phyloP scores from a whole-genome alignment of 164 flowering plant species.

The Vitis riparia region DNA sequence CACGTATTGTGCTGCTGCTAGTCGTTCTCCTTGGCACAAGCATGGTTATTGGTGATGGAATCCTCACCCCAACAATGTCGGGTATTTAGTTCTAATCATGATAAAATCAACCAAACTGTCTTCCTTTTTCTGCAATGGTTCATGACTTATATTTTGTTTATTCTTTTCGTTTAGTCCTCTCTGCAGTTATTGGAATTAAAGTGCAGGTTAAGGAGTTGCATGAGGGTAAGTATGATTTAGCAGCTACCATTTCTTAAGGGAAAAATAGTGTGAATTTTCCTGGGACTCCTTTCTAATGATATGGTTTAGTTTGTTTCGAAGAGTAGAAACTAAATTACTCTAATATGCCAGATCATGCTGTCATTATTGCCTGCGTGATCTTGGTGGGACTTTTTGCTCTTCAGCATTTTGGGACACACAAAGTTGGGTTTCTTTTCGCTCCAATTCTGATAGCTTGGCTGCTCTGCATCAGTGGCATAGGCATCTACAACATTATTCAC shows the following conservation, averaged over 20 bases:
- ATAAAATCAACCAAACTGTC: too few relatives aligned
- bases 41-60: conserved; percentile 65
- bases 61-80: conserved; percentile 63
- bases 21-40: conserved; percentile 56
- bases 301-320: background rate
- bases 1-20: conserved; percentile 40
- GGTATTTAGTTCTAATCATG: conserved; percentile 25
- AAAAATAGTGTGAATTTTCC: background rate
- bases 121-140: background rate
- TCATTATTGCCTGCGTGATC: conserved; percentile 45
- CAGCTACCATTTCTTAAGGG: too few relatives aligned
- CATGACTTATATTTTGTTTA: background rate
- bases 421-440: conserved; percentile 64
- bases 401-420: conserved; percentile 65
- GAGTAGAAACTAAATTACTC: too few relatives aligned
- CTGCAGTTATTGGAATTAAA: conserved; percentile 50
- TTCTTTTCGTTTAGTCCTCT: conserved; percentile 34
- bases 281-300: background rate
- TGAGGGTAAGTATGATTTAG: conserved; percentile 34
- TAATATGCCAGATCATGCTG: conserved; percentile 32
- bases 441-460: conserved; percentile 67
- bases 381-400: conserved; percentile 61
- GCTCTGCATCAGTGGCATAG: conserved; percentile 53
- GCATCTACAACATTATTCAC: conserved; percentile 59
- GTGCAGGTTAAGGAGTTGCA: conserved; percentile 33